These are phyloP conservation scores for Suillus tomentosus DNA, from an alignment of 768 basidiomycete species.

Conservation along the genomic window DNA sequence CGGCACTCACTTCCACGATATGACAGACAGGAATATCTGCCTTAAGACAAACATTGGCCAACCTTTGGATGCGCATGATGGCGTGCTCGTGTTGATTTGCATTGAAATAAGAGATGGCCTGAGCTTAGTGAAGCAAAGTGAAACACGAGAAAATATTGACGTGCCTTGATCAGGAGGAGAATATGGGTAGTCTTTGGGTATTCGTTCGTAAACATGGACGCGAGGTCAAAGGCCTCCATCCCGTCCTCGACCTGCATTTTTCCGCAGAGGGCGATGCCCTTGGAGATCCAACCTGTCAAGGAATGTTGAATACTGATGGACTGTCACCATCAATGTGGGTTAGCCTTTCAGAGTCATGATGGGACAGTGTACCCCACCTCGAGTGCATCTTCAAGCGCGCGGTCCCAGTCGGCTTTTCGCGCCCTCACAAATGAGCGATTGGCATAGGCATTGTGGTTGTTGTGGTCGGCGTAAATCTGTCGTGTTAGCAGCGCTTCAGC, in stretches of 20 bases:
- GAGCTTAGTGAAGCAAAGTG: not conserved
- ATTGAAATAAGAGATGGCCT: slow-evolving; percentile 1
- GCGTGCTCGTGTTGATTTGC: not conserved
- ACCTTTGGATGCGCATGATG: not conserved
- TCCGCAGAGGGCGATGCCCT: not conserved
- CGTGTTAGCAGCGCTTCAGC: not conserved
- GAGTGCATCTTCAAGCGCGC: not conserved
- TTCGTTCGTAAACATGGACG: not conserved
- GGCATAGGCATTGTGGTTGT: not conserved
- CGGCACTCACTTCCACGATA: not conserved
- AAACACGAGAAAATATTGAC: not conserved
- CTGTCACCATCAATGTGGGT: not conserved
- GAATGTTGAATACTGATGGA: not conserved
- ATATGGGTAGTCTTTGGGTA: not conserved
- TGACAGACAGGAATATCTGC: not conserved
- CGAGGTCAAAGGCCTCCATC: not conserved
- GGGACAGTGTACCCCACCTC: not conserved
- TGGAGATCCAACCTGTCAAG: not conserved
- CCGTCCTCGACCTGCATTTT: not conserved
- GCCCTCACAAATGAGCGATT: not conserved
- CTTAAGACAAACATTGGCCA: not conserved
- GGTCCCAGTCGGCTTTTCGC: not conserved
- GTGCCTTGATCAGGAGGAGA: not conserved
- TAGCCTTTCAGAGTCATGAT: not conserved
- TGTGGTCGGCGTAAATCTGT: not conserved